Conservation (phyloP, 1,139 yeast species). For the Arxiozyma slooffiae region DNA sequence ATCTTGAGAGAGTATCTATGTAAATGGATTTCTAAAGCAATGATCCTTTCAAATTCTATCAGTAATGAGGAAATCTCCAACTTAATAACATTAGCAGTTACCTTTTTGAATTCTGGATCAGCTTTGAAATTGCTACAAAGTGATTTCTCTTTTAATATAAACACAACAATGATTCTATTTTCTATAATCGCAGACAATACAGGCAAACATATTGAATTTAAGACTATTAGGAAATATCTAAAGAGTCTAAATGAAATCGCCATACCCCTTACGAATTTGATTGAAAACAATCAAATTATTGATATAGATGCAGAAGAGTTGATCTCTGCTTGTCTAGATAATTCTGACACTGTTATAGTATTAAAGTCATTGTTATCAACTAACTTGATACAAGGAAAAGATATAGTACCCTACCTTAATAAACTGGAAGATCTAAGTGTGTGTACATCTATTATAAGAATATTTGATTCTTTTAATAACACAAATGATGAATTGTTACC, state of each 20-base stretch:
- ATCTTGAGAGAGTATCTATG: not conserved
- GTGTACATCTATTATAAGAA: slow-evolving; percentile 4
- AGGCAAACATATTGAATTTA: not conserved
- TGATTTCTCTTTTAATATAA: not conserved
- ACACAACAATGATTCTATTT: not conserved
- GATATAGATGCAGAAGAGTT: not conserved
- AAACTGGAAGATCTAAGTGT: not conserved
- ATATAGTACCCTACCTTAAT: slow-evolving; percentile 3
- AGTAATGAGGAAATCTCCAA: not conserved
- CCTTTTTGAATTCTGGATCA: not conserved
- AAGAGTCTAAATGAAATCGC: not conserved
- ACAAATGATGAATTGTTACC: not conserved
- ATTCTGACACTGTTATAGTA: not conserved
- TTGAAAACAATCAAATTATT: not conserved
- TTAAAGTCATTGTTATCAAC: slow-evolving; percentile 4
- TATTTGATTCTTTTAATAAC: not conserved
- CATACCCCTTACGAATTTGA: not conserved
- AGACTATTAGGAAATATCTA: not conserved
- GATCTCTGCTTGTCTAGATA: not conserved
- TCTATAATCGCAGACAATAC: not conserved
- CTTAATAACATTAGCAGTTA: not conserved
- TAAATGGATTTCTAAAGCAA: not conserved
- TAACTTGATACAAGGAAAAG: slow-evolving; percentile 1
- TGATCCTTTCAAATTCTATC: not conserved
- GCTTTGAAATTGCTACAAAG: not conserved